Base-by-base conservation (phyloP, 148 eudicot genomes). In the Mesembryanthemum crystallinum region DNA sequence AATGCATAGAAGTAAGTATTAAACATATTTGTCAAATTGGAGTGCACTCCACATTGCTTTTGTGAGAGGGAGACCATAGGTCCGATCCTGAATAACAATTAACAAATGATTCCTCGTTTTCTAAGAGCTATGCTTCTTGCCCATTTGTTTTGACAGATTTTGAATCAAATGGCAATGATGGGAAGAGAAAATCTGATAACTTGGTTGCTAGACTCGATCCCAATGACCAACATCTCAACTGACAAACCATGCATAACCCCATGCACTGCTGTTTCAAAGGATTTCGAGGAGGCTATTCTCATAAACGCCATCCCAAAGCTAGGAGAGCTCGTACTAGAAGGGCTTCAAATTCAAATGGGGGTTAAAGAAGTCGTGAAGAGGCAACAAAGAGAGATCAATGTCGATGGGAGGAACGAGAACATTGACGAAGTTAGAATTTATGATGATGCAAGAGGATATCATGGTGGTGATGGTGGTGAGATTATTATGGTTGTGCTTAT, bases 311-410 rank as follows among this genome's bases (percentile, higher is more conserved):
- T 66, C 21, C 24, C 23, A 4, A 57, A 66, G 39, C 39, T 78
- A 67, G 67, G 57, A 15, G 55, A 39, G 0, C 73, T 78, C 25
- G 73, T 78, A 29, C 43, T 58, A 11, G 73, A 78, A 73, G 81
- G 81, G 59, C 66, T 73, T 25, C 67, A 23, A 23, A 78, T 78
- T 45, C 80, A 78, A 35, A 78, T 28, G 80, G 80, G 80, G 27
- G 60, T 32, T 55, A 78, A 78, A 64, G 24, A 78, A 78, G 76
- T 78, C 3, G 54, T 72, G 17, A 78, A 73, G 57, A 60, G 71
- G 73, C 43, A 65, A 17, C 77, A 73, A 65, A 29, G n/a, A 74
- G 28, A 12, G 29, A 25, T 13, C 9, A 28, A 54, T 9, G 29
- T 21, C 37, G 3, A 57, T 8, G 25, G 45, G 52, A 54, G 76